phyloP scores from a whole-genome alignment of 352 stramenopile species.

The Globisporangium yorkense region DNA sequence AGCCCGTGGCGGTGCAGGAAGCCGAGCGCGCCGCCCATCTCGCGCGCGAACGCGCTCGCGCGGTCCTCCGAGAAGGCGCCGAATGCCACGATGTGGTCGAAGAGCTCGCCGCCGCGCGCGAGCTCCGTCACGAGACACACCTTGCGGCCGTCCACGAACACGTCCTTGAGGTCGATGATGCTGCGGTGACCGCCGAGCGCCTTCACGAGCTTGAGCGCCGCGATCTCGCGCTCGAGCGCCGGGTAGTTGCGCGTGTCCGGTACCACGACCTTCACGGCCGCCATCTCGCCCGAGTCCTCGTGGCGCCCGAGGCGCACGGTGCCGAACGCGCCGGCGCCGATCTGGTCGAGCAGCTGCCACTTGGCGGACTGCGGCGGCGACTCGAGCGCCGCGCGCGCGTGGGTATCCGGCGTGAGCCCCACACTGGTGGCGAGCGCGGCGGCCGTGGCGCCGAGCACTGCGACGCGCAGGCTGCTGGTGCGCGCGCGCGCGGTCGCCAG shows the following conservation, averaged over 20 bases:
- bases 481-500: not conserved
- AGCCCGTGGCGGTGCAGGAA: conserved; percentile 69
- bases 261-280: conserved; percentile 70
- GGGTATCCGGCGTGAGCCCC: conserved; percentile 27
- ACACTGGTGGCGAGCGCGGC: conserved; percentile 33
- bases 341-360: conserved; percentile 68
- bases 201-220: conserved; percentile 68
- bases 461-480: conserved; percentile 30
- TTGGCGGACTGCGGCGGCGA: conserved; percentile 8
- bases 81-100: conserved; percentile 80
- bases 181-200: conserved; percentile 74
- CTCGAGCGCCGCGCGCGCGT: conserved; percentile 36
- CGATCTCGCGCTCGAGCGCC: conserved; percentile 63
- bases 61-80: conserved; percentile 54
- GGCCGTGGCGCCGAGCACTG: conserved; percentile 38
- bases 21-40: conserved; percentile 57
- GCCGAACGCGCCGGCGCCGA: conserved; percentile 65
- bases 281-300: conserved; percentile 59
- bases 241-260: conserved; percentile 34
- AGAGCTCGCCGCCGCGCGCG: conserved; percentile 84
- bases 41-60: conserved; percentile 34
- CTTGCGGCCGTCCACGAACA: conserved; percentile 74
- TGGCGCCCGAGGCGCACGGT: conserved; percentile 65
- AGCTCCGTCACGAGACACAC: conserved; percentile 88
- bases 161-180: conserved; percentile 79